Conservation (phyloP, 192 early-diverging fungal genomes). For the Backusella luteola region DNA sequence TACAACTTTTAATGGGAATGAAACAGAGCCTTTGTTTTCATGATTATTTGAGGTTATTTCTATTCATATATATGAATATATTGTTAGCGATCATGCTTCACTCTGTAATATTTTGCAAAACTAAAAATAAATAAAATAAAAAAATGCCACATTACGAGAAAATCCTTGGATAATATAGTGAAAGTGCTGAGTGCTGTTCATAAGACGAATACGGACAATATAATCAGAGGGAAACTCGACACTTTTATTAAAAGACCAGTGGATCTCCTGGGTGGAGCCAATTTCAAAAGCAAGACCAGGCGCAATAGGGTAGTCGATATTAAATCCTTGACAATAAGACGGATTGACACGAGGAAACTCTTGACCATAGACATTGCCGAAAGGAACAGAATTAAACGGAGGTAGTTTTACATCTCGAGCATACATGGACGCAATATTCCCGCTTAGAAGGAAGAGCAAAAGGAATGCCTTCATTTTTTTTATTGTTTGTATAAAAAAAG, state of each 20-base stretch:
- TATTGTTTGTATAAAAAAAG: neutral
- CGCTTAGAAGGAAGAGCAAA: neutral
- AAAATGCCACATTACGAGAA: neutral
- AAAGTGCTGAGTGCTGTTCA: neutral
- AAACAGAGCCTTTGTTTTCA: neutral
- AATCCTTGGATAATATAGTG: neutral
- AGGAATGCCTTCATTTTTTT: neutral
- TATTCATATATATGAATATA: neutral
- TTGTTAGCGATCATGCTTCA: neutral
- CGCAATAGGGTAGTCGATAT: neutral
- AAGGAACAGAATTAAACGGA: neutral
- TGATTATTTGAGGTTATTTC: neutral
- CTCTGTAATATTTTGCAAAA: neutral
- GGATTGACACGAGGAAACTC: neutral
- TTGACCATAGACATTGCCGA: neutral
- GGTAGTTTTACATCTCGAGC: neutral
- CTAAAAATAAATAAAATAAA: neutral
- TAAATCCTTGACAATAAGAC: neutral
- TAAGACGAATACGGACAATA: neutral
- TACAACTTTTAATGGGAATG: neutral
- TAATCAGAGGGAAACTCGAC: neutral
- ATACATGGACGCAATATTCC: neutral
- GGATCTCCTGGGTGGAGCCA: neutral
- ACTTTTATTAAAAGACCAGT: neutral
- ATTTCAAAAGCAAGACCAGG: neutral